Evolutionary conservation across 805 yeast species (phyloP).

Genomic region (Scheffersomyces amazonensis): DNA sequence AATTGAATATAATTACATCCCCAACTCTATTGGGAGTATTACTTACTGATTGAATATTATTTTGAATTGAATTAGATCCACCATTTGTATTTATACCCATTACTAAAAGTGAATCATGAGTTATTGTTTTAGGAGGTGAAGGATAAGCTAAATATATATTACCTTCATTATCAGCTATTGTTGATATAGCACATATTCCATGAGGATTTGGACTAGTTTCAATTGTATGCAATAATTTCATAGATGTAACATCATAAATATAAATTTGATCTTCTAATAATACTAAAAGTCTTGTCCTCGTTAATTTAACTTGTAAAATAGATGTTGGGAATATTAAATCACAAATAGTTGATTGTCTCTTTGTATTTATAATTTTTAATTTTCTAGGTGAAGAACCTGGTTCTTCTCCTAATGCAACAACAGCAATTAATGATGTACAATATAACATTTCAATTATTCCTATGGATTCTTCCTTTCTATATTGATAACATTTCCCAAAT

Average conservation of each 20-base stretch:
- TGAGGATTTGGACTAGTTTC: conserved; percentile 42
- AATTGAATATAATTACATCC: conserved; percentile 76
- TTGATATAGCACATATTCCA: conserved; percentile 63
- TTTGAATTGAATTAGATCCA: conserved; percentile 36
- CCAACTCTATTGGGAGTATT: conserved; percentile 52
- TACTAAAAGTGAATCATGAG: conserved; percentile 40
- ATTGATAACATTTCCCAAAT: conserved; percentile 30
- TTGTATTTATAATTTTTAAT: conserved; percentile 79
- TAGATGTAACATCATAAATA: conserved; percentile 38
- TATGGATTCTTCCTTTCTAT: conserved; percentile 47
- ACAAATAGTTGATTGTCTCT: conserved; percentile 49
- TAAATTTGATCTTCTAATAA: conserved; percentile 43
- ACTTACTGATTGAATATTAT: conserved; percentile 39
- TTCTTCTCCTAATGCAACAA: conserved; percentile 75
- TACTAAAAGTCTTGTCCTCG: conserved; percentile 30
- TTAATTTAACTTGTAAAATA: conserved; percentile 36
- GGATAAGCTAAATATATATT: conserved; percentile 67
- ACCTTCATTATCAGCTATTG: conserved; percentile 29
- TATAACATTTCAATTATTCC: conserved; percentile 87
- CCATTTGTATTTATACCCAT: conserved; percentile 40
- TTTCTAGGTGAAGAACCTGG: conserved; percentile 76
- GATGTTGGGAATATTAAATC: conserved; percentile 42
- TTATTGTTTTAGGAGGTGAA: conserved; percentile 62
- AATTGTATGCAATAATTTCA: conserved; percentile 42
- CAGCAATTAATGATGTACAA: conserved; percentile 79